A percentile compares a stretch with the other conserved stretches of the same genome.
Conservation (phyloP, 2,329 filamentous ascomycete species). For the Drechslerella coelobrocha region DNA sequence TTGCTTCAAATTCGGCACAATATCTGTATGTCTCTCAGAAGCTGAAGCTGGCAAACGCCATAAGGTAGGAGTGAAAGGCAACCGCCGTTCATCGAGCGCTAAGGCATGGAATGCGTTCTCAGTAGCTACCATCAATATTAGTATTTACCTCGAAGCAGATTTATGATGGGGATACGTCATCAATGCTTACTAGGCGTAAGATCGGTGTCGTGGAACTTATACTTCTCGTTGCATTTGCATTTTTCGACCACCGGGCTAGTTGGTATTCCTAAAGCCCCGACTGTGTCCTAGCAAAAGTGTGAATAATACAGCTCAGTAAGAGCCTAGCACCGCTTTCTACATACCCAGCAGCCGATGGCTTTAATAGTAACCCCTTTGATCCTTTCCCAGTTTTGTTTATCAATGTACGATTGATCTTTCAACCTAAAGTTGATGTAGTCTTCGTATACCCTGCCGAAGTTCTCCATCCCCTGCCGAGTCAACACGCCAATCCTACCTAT, state of each 20-base stretch:
- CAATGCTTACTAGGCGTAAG: slow-evolving; percentile 62
- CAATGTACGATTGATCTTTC: slow-evolving; percentile 46
- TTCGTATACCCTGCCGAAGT: slow-evolving; percentile 66
- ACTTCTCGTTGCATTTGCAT: slow-evolving; percentile 50
- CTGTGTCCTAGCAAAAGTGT: slow-evolving; percentile 53
- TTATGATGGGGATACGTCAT: background rate
- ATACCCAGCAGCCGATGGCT: slow-evolving; percentile 63
- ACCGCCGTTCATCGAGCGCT: slow-evolving; percentile 66
- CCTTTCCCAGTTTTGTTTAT: slow-evolving; percentile 37
- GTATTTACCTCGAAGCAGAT: background rate
- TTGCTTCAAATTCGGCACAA: slow-evolving; percentile 41
- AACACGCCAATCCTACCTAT: slow-evolving; percentile 64
- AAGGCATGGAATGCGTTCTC: slow-evolving; percentile 68
- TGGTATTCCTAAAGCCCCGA: slow-evolving; percentile 62
- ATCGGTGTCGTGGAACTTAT: slow-evolving; percentile 61
- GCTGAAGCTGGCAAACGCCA: slow-evolving; percentile 59
- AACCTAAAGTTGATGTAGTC: slow-evolving; percentile 57
- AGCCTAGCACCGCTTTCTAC: background rate
- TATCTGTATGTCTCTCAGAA: slow-evolving; percentile 29
- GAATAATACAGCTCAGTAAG: background rate
- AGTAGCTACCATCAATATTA: slow-evolving; percentile 41
- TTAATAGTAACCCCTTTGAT: slow-evolving; percentile 59
- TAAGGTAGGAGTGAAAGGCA: slow-evolving; percentile 65
- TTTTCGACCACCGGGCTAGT: slow-evolving; percentile 51
- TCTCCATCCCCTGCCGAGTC: slow-evolving; percentile 64